phyloP scores from a whole-genome alignment of 2,329 filamentous ascomycete genomes.

The Colletotrichum truncatum region DNA sequence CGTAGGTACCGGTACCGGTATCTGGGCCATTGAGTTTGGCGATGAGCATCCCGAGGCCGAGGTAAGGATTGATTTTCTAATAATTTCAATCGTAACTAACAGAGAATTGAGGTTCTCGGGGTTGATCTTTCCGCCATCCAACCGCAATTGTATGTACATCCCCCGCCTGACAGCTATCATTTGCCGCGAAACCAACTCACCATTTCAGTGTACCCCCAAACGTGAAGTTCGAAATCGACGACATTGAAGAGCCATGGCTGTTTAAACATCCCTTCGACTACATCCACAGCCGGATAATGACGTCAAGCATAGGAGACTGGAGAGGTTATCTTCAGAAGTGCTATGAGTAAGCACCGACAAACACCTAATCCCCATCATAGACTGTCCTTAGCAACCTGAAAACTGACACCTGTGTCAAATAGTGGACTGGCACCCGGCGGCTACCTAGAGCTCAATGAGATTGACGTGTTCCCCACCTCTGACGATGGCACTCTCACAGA shows the following conservation, averaged over 20 bases:
- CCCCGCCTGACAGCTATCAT: too few species aligned
- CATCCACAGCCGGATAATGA: constrained; percentile 43
- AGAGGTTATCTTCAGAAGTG: constrained; percentile 33
- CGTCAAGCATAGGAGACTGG: constrained; percentile 35
- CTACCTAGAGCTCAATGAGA: constrained; percentile 46
- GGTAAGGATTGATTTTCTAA: constrained; percentile 16
- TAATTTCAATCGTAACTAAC: too few species aligned
- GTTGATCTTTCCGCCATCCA: constrained; percentile 59
- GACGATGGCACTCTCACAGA: constrained; percentile 37
- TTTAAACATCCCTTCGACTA: constrained; percentile 42
- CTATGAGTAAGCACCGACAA: too few species aligned
- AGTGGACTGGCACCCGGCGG: constrained; percentile 46
- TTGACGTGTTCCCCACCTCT: constrained; percentile 38
- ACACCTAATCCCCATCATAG: too few species aligned
- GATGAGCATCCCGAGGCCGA: constrained; percentile 40
- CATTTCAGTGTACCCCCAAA: constrained; percentile 47
- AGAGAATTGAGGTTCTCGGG: constrained; percentile 45
- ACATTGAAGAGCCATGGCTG: constrained; percentile 62
- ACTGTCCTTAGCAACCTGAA: too few species aligned
- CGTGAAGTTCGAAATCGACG: constrained; percentile 59
- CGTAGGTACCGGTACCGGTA: too few species aligned
- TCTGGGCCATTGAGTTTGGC: constrained; percentile 57
- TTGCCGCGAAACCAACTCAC: too few species aligned
- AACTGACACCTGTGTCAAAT: too few species aligned
- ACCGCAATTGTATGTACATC: constrained; percentile 31